These are phyloP conservation scores for Mycena pura DNA, from an alignment of 768 basidiomycete species.

Conservation along the genomic window DNA sequence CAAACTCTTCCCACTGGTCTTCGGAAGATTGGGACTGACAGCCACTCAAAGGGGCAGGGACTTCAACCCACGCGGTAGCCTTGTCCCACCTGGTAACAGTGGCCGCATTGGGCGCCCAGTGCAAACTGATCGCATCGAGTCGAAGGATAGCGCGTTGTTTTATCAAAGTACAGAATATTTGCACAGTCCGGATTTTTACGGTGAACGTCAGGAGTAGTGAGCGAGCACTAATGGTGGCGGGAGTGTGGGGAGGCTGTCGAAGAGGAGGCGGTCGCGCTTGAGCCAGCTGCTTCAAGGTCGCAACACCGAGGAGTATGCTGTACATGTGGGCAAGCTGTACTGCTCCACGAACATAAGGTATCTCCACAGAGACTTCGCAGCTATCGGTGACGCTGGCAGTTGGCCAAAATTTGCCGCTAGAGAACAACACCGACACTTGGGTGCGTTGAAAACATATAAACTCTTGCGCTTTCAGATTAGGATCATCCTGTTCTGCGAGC, in stretches of 20 bases:
- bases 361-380: constrained; percentile 52
- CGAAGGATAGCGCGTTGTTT: constrained; percentile 54
- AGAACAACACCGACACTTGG: constrained; percentile 16
- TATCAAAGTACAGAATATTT: constrained; percentile 55
- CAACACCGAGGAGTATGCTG: constrained; percentile 66
- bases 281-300: constrained; percentile 53
- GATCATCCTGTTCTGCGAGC: constrained; percentile 60
- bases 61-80: constrained; percentile 63
- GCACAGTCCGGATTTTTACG: constrained; percentile 49
- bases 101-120: constrained; percentile 32
- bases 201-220: constrained; percentile 34
- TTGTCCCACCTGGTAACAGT: constrained; percentile 47
- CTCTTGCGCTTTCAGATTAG: constrained; percentile 47
- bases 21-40: constrained; percentile 40
- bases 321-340: constrained; percentile 76
- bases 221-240: constrained; percentile 26
- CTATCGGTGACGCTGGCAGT: constrained; percentile 42
- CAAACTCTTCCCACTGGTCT: constrained; percentile 78
- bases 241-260: constrained; percentile 25
- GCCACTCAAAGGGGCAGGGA: constrained; percentile 43
- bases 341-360: constrained; percentile 58
- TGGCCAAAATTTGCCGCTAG: constrained; percentile 24
- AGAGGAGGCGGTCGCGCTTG: constrained; percentile 26
- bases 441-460: constrained; percentile 47
- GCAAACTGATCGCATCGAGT: constrained; percentile 45